These are phyloP conservation scores for Laguncularia racemosa DNA, from an alignment of 345 rosid species.

Conservation along the genomic window DNA sequence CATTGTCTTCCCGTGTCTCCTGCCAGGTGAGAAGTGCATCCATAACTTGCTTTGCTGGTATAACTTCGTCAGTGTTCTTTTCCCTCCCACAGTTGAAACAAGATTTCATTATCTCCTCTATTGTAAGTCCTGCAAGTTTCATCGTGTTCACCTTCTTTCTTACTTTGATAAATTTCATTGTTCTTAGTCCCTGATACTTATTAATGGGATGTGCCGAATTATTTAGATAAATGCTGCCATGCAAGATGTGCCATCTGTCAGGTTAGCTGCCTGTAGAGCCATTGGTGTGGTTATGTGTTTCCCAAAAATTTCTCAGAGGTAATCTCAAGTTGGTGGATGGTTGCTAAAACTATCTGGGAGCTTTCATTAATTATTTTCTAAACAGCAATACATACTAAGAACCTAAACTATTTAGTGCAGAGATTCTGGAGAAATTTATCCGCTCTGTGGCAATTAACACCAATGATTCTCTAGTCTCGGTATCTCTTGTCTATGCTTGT, in stretches of 20 bases:
- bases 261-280: constrained; percentile 96
- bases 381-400: constrained; percentile 16
- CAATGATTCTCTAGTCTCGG: constrained; percentile 61
- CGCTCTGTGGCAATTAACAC: constrained; percentile 68
- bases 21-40: constrained; percentile 76
- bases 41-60: constrained; percentile 90
- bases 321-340: constrained; percentile 11
- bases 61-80: constrained; percentile 67
- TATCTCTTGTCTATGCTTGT: constrained; percentile 19
- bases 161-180: constrained; percentile 6
- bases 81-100: constrained; percentile 48
- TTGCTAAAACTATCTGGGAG: constrained; percentile 5
- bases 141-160: neutral
- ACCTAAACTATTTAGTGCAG: constrained; percentile 60
- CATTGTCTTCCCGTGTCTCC: neutral
- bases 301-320: constrained; percentile 63
- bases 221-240: constrained; percentile 59
- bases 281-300: constrained; percentile 88
- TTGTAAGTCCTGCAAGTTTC: constrained; percentile 36
- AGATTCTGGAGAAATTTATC: constrained; percentile 62
- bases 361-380: constrained; percentile 5
- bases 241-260: constrained; percentile 70
- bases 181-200: neutral
- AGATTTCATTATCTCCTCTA: constrained; percentile 55
- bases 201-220: constrained; percentile 11